These are phyloP conservation scores for Plectosphaerella sp. DNA, from an alignment of 2,329 filamentous ascomycete genomes.

Conservation along the genomic window DNA sequence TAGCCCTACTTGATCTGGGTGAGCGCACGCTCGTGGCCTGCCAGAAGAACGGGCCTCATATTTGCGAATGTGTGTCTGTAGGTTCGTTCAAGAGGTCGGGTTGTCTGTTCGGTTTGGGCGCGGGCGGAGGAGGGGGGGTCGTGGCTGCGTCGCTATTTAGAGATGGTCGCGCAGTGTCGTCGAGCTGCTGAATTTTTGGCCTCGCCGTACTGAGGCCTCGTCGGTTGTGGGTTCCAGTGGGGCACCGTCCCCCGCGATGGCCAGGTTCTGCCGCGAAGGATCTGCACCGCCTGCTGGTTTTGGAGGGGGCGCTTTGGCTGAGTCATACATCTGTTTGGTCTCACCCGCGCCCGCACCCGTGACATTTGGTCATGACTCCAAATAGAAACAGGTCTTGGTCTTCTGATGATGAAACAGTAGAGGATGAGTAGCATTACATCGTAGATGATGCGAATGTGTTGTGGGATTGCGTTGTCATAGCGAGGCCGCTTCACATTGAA, in stretches of 20 bases:
- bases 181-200: conserved; percentile 13
- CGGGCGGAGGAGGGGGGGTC: neutral
- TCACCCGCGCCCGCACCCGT: too few relatives aligned
- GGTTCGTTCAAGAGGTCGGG: conserved; percentile 6
- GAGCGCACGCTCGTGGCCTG: conserved; percentile 94
- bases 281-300: neutral
- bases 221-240: conserved; percentile 40
- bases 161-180: conserved; percentile 9
- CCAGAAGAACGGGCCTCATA: conserved; percentile 95
- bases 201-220: conserved; percentile 1
- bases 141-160: conserved; percentile 10
- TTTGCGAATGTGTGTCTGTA: conserved; percentile 33
- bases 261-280: neutral
- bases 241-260: conserved; percentile 17
- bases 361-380: too few relatives aligned
- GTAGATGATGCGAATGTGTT: too few relatives aligned
- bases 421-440: too few relatives aligned
- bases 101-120: neutral
- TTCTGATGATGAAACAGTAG: too few relatives aligned
- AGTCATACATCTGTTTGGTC: neutral
- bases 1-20: conserved; percentile 78
- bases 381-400: too few relatives aligned
- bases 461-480: too few relatives aligned
- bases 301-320: neutral
- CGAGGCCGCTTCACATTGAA: too few relatives aligned